These are phyloP conservation scores for Serendipita sp. DNA, from an alignment of 768 basidiomycete species.

Conservation along the genomic window DNA sequence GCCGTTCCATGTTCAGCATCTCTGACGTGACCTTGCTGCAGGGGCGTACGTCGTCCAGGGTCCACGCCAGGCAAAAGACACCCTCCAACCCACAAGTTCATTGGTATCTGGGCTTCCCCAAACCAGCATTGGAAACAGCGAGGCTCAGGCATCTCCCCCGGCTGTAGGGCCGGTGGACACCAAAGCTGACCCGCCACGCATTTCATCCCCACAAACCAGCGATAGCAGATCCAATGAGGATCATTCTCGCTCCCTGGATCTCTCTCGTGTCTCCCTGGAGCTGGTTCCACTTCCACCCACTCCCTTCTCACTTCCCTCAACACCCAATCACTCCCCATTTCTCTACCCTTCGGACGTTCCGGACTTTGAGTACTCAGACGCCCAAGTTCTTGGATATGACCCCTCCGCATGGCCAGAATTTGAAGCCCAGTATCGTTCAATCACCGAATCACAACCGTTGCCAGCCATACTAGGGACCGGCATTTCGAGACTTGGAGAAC, in stretches of 20 bases:
- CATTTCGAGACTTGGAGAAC: no score
- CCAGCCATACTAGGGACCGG: neutral
- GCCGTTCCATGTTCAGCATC: neutral
- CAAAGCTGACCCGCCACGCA: neutral
- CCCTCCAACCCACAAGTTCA: neutral
- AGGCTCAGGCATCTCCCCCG: neutral
- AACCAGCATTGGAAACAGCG: neutral
- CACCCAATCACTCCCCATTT: neutral
- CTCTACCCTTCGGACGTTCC: neutral
- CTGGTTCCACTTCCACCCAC: neutral
- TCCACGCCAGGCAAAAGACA: neutral
- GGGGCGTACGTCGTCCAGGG: slow-evolving; percentile 2
- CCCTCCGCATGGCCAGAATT: neutral
- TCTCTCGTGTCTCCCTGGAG: neutral
- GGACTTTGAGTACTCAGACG: neutral
- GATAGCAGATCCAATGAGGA: neutral
- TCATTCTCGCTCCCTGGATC: neutral
- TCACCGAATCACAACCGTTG: neutral
- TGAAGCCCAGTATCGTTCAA: neutral
- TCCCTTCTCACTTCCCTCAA: neutral
- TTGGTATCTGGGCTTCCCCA: neutral
- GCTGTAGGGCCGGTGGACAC: neutral
- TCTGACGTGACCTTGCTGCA: neutral
- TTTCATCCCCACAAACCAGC: neutral
- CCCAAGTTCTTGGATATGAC: neutral